A percentile compares a stretch with the other conserved stretches of the same genome.
phyloP scores from a whole-genome alignment of 768 basidiomycete genomes.

The Coprinellus micaceus region DNA sequence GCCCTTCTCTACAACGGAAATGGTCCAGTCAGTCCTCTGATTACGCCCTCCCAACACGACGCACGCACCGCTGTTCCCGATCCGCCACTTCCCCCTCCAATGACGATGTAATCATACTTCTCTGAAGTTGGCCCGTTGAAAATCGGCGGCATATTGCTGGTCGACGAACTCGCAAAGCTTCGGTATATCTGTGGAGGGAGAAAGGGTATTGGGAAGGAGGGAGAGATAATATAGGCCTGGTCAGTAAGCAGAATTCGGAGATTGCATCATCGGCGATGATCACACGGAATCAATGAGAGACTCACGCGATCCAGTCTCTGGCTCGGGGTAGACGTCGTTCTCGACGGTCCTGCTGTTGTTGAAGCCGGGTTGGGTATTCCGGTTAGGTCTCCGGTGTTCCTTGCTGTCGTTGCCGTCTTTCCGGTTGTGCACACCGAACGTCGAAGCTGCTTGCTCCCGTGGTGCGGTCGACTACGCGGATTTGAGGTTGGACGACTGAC shows the following conservation, averaged over 20 bases:
- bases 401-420: background rate
- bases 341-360: background rate
- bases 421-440: too few relatives aligned
- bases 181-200: conserved; percentile 13
- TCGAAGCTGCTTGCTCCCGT: too few relatives aligned
- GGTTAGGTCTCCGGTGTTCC: background rate
- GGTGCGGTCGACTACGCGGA: too few relatives aligned
- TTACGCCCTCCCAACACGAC: background rate
- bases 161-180: conserved; percentile 4
- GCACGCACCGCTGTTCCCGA: conserved; percentile 75
- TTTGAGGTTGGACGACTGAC: background rate
- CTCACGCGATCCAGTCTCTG: conserved; percentile 9
- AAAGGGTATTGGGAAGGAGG: background rate
- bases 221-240: background rate
- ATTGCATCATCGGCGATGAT: too few relatives aligned
- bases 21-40: background rate
- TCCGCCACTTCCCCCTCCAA: conserved; percentile 94
- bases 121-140: conserved; percentile 55
- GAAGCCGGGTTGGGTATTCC: background rate
- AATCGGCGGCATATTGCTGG: conserved; percentile 65
- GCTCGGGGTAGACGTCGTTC: background rate
- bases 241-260: too few relatives aligned
- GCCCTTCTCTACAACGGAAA: conserved; percentile 70
- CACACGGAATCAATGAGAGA: background rate
- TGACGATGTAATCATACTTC: conserved; percentile 80